Conservation (phyloP, 1,284 basidiomycete species). For the Trametes sp. region DNA sequence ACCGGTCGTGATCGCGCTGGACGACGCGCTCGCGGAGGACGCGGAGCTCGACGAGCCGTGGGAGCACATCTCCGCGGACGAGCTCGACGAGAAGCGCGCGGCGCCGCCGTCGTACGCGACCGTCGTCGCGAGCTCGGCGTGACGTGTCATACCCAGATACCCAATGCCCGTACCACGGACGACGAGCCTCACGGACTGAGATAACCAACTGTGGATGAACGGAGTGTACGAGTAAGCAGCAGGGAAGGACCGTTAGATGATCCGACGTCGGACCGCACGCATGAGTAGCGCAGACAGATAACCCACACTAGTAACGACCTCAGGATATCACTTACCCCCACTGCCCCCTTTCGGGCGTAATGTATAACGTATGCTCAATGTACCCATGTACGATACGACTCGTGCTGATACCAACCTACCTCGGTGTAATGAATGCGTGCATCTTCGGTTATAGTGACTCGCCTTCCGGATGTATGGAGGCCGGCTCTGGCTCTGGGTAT, state of each 20-base stretch:
- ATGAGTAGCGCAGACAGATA: conserved; percentile 9
- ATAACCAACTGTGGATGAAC: neutral
- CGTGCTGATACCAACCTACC: conserved; percentile 1
- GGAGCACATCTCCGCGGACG: conserved; percentile 58
- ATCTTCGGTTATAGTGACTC: no score
- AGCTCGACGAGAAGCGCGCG: conserved; percentile 44
- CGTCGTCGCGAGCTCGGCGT: conserved; percentile 42
- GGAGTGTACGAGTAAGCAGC: conserved; percentile 1
- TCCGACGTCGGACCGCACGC: neutral
- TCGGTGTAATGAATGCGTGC: neutral
- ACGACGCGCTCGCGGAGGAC: conserved; percentile 49
- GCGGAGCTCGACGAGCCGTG: conserved; percentile 58
- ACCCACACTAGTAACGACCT: conserved; percentile 24
- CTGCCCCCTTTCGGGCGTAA: neutral
- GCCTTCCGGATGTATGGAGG: no score
- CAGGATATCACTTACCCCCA: conserved; percentile 12
- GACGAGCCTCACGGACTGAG: neutral
- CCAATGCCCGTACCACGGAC: neutral
- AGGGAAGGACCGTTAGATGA: neutral
- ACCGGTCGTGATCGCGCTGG: conserved; percentile 61
- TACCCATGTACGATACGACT: neutral
- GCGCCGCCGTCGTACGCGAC: conserved; percentile 51
- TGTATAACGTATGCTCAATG: conserved; percentile 5
- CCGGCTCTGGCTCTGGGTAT: no score
- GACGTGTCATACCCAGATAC: conserved; percentile 17